Evolutionary conservation across 495 filamentous ascomycete genomes (phyloP).

Genomic region (Penicillium samsonianum): DNA sequence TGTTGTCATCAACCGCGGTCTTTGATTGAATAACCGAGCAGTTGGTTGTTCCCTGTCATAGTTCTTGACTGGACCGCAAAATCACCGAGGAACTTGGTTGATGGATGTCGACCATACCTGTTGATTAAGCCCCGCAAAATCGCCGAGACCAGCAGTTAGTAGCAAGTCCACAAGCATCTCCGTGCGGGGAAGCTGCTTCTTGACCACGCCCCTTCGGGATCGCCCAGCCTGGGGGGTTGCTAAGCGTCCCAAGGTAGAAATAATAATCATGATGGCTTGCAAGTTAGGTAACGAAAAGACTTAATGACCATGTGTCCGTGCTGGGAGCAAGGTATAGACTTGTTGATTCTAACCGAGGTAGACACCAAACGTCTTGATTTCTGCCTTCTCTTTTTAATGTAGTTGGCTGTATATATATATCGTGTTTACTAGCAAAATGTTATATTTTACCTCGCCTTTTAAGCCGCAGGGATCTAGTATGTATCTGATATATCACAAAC

Average conservation of each 20-base stretch:
- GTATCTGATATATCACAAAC: no score
- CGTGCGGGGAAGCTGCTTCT: neutral
- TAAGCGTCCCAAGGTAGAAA: neutral
- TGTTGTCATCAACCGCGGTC: neutral
- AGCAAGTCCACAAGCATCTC: neutral
- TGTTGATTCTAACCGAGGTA: no score
- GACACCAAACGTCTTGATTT: no score
- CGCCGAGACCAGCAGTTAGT: neutral
- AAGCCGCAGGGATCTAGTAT: no score
- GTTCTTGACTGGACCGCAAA: neutral
- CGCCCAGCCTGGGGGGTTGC: neutral
- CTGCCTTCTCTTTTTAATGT: no score
- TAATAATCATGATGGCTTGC: neutral
- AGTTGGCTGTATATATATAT: no score
- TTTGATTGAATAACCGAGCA: neutral
- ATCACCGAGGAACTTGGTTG: neutral
- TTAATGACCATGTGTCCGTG: no score
- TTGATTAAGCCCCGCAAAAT: neutral
- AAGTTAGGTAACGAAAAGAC: neutral
- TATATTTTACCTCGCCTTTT: no score
- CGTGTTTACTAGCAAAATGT: no score
- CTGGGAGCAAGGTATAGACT: no score
- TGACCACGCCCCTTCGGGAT: neutral
- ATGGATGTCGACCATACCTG: neutral
- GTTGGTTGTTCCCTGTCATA: neutral